Conservation (phyloP, 352 stramenopile species). For the Globisporangium spiculum region DNA sequence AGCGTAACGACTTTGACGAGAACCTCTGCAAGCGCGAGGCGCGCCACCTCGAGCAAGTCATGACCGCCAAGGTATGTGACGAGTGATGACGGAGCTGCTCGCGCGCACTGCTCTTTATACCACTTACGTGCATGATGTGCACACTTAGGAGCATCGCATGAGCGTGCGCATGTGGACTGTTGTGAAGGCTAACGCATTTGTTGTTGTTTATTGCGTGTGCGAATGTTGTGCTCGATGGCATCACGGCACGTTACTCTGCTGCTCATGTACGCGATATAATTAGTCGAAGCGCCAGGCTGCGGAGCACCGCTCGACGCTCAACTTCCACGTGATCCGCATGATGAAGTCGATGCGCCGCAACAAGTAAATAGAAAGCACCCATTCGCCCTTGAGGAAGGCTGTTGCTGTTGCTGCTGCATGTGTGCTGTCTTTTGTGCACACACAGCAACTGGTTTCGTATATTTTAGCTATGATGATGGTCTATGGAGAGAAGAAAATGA, state of each 20-base stretch:
- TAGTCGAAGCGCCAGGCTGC: constrained; percentile 56
- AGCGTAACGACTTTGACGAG: constrained; percentile 84
- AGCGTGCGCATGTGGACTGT: neutral
- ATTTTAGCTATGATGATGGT: neutral
- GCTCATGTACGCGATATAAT: neutral
- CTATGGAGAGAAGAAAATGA: neutral
- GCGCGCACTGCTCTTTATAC: neutral
- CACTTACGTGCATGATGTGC: neutral
- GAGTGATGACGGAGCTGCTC: neutral
- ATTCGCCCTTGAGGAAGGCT: neutral
- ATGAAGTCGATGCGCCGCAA: constrained; percentile 64
- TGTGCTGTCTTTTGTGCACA: neutral
- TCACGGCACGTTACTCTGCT: neutral
- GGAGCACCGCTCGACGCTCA: constrained; percentile 81
- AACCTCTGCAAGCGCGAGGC: constrained; percentile 80
- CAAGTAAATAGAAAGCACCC: constrained; percentile 18
- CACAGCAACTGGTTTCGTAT: neutral
- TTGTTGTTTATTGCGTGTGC: constrained; percentile 11
- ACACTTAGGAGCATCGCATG: neutral
- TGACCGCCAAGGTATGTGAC: constrained; percentile 57
- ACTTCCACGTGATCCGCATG: constrained; percentile 89
- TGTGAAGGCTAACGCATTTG: neutral
- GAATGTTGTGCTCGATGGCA: neutral
- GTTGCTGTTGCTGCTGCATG: neutral
- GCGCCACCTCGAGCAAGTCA: constrained; percentile 72